phyloP scores from a whole-genome alignment of 2,329 filamentous ascomycete species.

The Neonectria ditissima region DNA sequence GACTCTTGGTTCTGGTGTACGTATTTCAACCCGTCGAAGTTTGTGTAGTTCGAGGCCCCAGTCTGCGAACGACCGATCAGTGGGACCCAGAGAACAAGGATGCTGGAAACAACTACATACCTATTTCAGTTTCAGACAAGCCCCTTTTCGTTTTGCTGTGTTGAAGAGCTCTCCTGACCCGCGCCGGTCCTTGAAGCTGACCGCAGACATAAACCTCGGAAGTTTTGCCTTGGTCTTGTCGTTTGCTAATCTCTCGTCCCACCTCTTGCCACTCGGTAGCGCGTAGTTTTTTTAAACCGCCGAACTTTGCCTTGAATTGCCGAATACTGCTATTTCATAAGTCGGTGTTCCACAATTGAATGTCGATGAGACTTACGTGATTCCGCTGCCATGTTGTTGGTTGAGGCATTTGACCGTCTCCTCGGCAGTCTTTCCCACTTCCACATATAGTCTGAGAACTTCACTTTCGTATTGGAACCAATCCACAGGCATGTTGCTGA shows the following conservation, averaged over 20 bases:
- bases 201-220: constrained; percentile 6
- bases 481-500: background rate
- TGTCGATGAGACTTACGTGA: background rate
- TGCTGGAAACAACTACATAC: background rate
- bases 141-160: background rate
- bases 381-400: background rate
- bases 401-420: background rate
- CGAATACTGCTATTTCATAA: background rate
- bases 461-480: background rate
- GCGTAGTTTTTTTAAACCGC: constrained; percentile 1
- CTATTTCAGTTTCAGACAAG: background rate
- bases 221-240: constrained; percentile 1
- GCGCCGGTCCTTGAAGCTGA: background rate
- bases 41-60: background rate
- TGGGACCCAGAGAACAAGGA: background rate
- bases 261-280: constrained; percentile 7
- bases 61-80: background rate
- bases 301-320: constrained; percentile 12
- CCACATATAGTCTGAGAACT: constrained; percentile 1
- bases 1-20: background rate
- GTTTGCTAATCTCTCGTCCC: background rate
- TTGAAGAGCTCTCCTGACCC: background rate
- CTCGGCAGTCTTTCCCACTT: background rate
- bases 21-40: constrained; percentile 8
- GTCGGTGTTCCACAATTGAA: background rate